A percentile compares a stretch with the other conserved stretches of the same genome.
Conservation (phyloP, 2,329 filamentous ascomycete genomes). For the Cercospora sojina region DNA sequence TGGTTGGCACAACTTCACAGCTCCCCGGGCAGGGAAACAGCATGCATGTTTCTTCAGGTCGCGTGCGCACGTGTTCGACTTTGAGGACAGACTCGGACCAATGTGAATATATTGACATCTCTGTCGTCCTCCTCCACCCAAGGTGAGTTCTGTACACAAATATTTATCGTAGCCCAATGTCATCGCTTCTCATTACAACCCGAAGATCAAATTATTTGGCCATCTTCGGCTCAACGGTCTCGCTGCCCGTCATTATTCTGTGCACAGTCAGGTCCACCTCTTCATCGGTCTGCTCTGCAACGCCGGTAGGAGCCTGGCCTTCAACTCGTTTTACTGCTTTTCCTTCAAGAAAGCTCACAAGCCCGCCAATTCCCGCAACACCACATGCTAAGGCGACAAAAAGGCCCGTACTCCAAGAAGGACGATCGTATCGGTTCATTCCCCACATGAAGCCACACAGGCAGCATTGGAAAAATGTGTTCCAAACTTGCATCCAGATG, state of each 20-base stretch:
- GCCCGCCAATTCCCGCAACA: constrained; percentile 66
- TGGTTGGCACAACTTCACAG: neutral
- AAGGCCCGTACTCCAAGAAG: constrained; percentile 74
- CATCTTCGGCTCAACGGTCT: neutral
- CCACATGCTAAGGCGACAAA: constrained; percentile 74
- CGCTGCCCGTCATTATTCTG: neutral
- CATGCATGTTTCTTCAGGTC: neutral
- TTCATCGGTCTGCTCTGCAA: neutral
- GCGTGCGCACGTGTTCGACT: neutral
- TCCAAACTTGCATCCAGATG: constrained; percentile 74
- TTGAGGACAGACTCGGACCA: neutral
- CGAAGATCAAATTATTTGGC: neutral
- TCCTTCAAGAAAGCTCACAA: constrained; percentile 70
- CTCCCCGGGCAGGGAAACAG: neutral
- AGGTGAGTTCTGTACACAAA: constrained; percentile 1
- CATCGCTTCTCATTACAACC: neutral
- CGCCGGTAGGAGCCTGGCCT: constrained; percentile 52
- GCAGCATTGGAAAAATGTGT: constrained; percentile 73
- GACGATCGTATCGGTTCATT: constrained; percentile 57
- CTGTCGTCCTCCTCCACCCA: neutral
- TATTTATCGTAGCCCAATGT: neutral
- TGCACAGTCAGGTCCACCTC: constrained; percentile 11
- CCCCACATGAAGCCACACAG: constrained; percentile 74
- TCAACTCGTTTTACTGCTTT: constrained; percentile 68
- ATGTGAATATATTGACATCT: neutral